Evolutionary conservation across 768 basidiomycete species (phyloP).

Genomic region (Boletus fagicola): DNA sequence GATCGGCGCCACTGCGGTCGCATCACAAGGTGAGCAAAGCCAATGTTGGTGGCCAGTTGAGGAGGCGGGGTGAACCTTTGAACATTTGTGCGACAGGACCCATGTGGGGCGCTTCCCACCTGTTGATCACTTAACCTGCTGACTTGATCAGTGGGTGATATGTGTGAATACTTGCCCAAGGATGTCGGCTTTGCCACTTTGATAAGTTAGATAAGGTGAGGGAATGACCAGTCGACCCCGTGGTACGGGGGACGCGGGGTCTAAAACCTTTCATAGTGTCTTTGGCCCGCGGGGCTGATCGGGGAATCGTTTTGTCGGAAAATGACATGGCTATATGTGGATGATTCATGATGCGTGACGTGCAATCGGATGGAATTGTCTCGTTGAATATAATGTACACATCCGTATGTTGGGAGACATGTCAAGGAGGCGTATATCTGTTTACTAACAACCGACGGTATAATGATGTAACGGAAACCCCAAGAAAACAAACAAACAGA

Average conservation of each 20-base stretch:
- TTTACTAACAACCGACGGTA: not conserved
- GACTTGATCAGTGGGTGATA: not conserved
- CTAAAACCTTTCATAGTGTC: too few species aligned
- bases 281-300: not conserved
- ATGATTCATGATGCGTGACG: not conserved
- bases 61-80: not conserved
- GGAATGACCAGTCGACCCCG: not conserved
- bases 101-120: not conserved
- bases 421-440: not conserved
- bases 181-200: not conserved
- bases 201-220: too few species aligned
- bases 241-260: not conserved
- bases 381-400: constrained; percentile 1
- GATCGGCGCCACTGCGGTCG: too few species aligned
- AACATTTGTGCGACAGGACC: not conserved
- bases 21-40: not conserved
- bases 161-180: not conserved
- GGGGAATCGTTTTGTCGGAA: not conserved
- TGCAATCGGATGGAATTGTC: not conserved
- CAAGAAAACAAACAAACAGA: not conserved
- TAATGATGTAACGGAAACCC: not conserved
- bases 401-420: not conserved
- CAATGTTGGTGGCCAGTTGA: not conserved
- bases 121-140: not conserved
- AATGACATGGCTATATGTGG: not conserved